These are phyloP conservation scores for Beauveria scarabaeidicola DNA, from an alignment of 2,329 filamentous ascomycete genomes.

Conservation along the genomic window DNA sequence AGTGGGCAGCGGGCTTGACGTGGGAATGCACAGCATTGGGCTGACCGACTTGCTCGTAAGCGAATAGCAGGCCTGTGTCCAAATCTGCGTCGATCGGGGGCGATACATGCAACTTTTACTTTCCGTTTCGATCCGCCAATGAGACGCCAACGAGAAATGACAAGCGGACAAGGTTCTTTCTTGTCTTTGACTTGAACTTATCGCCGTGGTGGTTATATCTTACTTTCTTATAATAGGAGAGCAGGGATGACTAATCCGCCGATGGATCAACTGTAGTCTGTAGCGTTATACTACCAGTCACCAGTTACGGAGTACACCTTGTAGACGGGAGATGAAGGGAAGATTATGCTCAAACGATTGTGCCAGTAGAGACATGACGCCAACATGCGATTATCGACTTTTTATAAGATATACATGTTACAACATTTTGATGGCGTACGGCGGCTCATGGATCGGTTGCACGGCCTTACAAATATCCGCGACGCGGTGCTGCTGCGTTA, in stretches of 20 bases:
- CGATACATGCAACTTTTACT: neutral
- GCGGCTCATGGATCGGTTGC: neutral
- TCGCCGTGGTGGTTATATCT: neutral
- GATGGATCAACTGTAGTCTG: neutral
- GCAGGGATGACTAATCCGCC: neutral
- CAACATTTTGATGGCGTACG: neutral
- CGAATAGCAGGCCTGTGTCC: neutral
- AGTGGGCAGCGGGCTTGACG: neutral
- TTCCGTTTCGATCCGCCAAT: neutral
- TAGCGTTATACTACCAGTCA: neutral
- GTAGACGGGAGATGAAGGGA: neutral
- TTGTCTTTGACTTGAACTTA: neutral
- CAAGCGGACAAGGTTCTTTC: neutral
- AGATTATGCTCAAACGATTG: neutral
- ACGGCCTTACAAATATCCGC: slow-evolving; percentile 11
- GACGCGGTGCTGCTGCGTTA: neutral
- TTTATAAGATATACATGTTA: neutral
- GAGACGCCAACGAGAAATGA: neutral
- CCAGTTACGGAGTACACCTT: too few relatives aligned
- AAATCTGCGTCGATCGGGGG: neutral
- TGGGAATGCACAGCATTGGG: neutral
- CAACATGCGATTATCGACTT: neutral
- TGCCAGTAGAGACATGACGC: neutral
- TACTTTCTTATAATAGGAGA: neutral
- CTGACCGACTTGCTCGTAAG: neutral